Evolutionary conservation across 2,329 filamentous ascomycete species (phyloP).

Genomic region (Decorospora gaudefroyi): DNA sequence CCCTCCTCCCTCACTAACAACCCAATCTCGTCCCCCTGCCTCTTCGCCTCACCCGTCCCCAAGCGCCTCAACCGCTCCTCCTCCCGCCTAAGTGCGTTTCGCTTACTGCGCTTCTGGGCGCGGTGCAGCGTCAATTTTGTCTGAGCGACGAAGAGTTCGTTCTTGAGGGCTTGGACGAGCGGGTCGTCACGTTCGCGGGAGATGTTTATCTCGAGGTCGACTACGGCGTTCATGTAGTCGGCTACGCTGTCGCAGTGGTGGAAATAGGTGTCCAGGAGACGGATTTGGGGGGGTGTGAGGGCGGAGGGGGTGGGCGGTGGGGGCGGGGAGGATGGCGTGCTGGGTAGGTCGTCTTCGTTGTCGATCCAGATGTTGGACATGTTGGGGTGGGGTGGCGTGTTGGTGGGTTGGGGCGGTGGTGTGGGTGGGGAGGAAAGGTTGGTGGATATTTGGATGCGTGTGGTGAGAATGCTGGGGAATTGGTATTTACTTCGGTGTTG

Average conservation of each 20-base stretch:
- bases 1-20: background rate
- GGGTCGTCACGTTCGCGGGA: conserved; percentile 10
- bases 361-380: background rate
- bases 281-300: conserved; percentile 1
- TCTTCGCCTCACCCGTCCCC: background rate
- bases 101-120: background rate
- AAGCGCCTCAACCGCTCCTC: background rate
- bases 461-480: no score
- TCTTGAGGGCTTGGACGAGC: background rate
- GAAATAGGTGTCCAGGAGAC: background rate
- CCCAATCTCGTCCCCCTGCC: conserved; percentile 2
- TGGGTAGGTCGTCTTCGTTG: background rate
- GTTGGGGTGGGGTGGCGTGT: background rate
- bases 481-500: no score
- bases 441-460: no score
- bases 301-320: background rate
- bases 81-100: background rate
- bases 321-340: background rate
- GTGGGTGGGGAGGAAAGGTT: no score
- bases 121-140: background rate
- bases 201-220: conserved; percentile 1
- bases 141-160: background rate
- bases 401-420: no score
- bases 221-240: conserved; percentile 3
- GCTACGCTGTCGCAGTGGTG: background rate